Conservation (phyloP, 768 basidiomycete genomes). For the Krasilnikovozyma curviuscula region DNA sequence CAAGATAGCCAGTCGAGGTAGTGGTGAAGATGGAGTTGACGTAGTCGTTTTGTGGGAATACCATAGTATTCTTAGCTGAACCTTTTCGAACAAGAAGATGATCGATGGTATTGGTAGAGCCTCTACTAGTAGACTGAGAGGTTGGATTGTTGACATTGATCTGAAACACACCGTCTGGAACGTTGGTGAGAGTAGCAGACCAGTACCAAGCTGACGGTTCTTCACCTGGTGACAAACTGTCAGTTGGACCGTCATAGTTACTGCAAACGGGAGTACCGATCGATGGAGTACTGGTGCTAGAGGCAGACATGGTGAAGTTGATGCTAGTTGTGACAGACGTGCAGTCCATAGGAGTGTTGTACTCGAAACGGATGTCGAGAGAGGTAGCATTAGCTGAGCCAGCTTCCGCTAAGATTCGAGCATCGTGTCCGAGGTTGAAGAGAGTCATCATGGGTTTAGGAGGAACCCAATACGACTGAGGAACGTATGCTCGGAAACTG, state of each 20-base stretch:
- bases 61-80: slow-evolving; percentile 49
- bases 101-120: slow-evolving; percentile 42
- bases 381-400: slow-evolving; percentile 37
- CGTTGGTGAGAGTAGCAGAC: slow-evolving; percentile 49
- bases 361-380: slow-evolving; percentile 55
- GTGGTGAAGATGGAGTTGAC: slow-evolving; percentile 33
- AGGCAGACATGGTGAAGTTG: slow-evolving; percentile 47
- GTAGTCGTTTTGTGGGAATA: slow-evolving; percentile 68
- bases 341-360: slow-evolving; percentile 59
- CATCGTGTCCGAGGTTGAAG: slow-evolving; percentile 73
- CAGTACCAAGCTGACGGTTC: slow-evolving; percentile 48
- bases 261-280: slow-evolving; percentile 36
- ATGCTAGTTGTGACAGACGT: slow-evolving; percentile 43
- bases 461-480: slow-evolving; percentile 42
- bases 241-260: slow-evolving; percentile 31
- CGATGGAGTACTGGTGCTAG: slow-evolving; percentile 39
- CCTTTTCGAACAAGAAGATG: slow-evolving; percentile 70
- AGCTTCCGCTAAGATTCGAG: slow-evolving; percentile 38
- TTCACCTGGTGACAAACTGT: slow-evolving; percentile 34
- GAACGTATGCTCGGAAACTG: slow-evolving; percentile 67
- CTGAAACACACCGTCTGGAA: slow-evolving; percentile 66
- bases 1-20: slow-evolving; percentile 44
- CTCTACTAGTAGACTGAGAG: slow-evolving; percentile 36
- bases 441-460: slow-evolving; percentile 55
- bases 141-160: slow-evolving; percentile 45